Base-by-base conservation (phyloP, 2,329 filamentous ascomycete species). In the Emericellopsis atlantica region DNA sequence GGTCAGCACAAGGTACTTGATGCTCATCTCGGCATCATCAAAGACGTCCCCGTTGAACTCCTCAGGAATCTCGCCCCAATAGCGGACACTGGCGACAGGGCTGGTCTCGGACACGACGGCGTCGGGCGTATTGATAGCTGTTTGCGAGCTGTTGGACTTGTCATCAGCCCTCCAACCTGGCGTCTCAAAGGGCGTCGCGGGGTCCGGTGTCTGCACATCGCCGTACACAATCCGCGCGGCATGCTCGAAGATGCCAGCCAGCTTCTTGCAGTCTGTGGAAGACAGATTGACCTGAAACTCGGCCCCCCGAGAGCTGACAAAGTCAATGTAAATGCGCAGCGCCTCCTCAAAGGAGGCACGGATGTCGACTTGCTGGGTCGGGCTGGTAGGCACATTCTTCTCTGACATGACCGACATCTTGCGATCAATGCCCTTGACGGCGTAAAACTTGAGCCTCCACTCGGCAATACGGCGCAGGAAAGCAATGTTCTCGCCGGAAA, bases 401-500 rank as follows among this genome's bases (percentile, higher is more conserved):
- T 41, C 42, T 5, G 15, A 21, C 9, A 36, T 32, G 37, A 21
- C 18, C 6, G 38, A 37, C 14, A 42, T 40, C 40, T 41, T 43
- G 15, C 43, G 45, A n/a, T 51, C 48, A 0, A 49, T 46, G 32
- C 52, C 51, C 32, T 48, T 51, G 14, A 51, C 45, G 6, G 47
- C 40, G 15, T 54, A 40, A 15, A 55, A 57, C 23, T 48, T 48
- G 4, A 41, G 39, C 46, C 58, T 57, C 59, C 59, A 62, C 38
- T 67, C 63, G 2, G 66, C 59, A 2, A 80, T 68, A n/a, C 65
- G 61, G 8, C 66, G 75, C 3, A 84, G 60, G 53, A 84, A 84
- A 29, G 77, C 71, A 47, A 84, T 78, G 51, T 84, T 84, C 54
- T 84, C 80, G 12, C 78, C 79, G 0, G 79, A 82, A 51, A 84